Percentiles rank a stretch among this genome's conserved stretches.
Evolutionary conservation across 331 rosid species (phyloP).

Genomic region (Rhamnella rubrinervis): DNA sequence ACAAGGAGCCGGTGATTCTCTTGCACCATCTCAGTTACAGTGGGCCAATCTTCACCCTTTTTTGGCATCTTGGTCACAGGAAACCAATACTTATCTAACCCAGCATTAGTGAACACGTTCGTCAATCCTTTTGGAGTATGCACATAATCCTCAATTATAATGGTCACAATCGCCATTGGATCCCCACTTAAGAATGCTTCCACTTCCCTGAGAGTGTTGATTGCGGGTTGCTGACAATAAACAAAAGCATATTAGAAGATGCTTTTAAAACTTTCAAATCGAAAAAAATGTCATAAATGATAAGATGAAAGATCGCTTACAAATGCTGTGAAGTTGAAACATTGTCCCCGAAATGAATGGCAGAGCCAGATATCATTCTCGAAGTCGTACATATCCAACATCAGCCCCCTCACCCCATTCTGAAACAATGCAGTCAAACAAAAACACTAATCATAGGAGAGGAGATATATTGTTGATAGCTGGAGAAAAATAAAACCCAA

Average conservation of each 20-base stretch:
- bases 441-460: neutral
- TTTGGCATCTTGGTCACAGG: slow-evolving; percentile 85
- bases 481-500: neutral
- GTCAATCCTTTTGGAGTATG: slow-evolving; percentile 77
- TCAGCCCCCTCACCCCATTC: slow-evolving; percentile 98
- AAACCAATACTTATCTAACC: slow-evolving; percentile 83
- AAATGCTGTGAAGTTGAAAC: slow-evolving; percentile 96
- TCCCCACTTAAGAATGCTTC: slow-evolving; percentile 72
- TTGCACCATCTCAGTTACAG: slow-evolving; percentile 78
- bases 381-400: slow-evolving; percentile 98
- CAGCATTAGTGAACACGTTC: slow-evolving; percentile 65
- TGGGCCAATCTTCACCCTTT: slow-evolving; percentile 90
- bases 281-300: slow-evolving; percentile 13
- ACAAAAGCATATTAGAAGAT: slow-evolving; percentile 27
- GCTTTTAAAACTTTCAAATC: neutral
- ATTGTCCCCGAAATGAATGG: slow-evolving; percentile 90
- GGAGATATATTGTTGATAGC: neutral
- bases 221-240: slow-evolving; percentile 89
- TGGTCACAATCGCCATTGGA: slow-evolving; percentile 83
- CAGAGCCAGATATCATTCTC: slow-evolving; percentile 94
- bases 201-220: slow-evolving; percentile 82
- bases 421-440: slow-evolving; percentile 27
- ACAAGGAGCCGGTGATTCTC: slow-evolving; percentile 83
- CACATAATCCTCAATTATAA: slow-evolving; percentile 89
- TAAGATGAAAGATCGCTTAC: slow-evolving; percentile 46